Base-by-base conservation (phyloP, 2,329 filamentous ascomycete genomes). In the Fusarium coicis region DNA sequence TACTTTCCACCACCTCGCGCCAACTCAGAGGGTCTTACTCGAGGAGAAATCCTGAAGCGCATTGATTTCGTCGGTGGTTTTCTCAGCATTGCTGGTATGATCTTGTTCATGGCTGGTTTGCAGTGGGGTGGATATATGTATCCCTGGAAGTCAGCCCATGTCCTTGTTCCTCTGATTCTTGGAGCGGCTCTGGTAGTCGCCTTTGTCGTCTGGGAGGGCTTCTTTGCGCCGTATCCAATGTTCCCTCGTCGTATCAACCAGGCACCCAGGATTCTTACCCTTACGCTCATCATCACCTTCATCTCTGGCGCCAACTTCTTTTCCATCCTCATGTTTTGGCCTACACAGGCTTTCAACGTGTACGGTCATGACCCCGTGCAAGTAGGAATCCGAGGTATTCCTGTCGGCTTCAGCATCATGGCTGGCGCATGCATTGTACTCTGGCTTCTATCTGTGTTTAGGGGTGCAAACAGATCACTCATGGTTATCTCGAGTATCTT, bases 111-210 rank as follows among this genome's bases (percentile, higher is more conserved):
- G 50, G 50, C 50, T n/a, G 50, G 50, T 14, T 5, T 54, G 26
- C 50, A 54, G 19, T 54, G 50, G 50, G 50, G 50, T 5, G 50
- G 50, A 18, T 54, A 54, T 10, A 54, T 54, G 50, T 54, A 54
- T 28, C 6, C 50, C 2, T 54, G 50, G 50, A 54, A 54, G 23
- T 40, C 50, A 6, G 50, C 34, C 2, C 50, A 54, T 18, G 50
- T 54, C 19, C 50, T 54, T n/a, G 50, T 54, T 30, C 50, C 50
- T 40, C 3, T 54, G 4, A 28, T 54, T n/a, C 34, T 54, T 14
- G 50, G 50, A 4, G 50, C 26, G 4, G 34, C 10, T n/a, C 11
- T 54, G 34, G 36, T 42, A 1, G 21, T 54, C 4, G 14, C 26
- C 2, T 54, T 54, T 5, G 23, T 54, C 23, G 12, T 54, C 11